Base-by-base conservation (phyloP, 441 rosid genomes). In the Mallotus repandus region DNA sequence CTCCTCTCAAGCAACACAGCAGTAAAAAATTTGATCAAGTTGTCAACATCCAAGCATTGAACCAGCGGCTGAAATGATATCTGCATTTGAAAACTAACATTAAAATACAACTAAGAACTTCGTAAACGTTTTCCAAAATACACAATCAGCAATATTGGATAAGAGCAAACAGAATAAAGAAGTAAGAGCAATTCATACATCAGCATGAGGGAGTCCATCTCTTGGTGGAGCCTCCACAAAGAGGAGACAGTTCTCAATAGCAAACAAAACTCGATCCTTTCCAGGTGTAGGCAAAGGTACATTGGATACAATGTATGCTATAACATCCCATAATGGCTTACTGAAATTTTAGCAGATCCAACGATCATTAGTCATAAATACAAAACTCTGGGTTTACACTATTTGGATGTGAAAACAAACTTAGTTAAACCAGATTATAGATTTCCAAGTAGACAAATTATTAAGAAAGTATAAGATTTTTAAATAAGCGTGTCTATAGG, bases 211-310 rank as follows among this genome's bases (percentile, higher is more conserved):
- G 50, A 96, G 91, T 62, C 96, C 89, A 78, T 89, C 91, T 83
- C 87, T 95, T 29, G 96, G 92, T 65, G 99, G 99, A 86, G 96
- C 89, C 80, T 92, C 99, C 73, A 84, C 94, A 22, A 92, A 86
- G 75, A 96, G 99, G 80, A 93, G 75, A 83, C 87, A 86, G 76
- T 88, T 96, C 84, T 92, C 98, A 55, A 94, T 85, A 74, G 98
- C 86, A 87, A 92, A 93, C 81, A 96, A 85, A 79, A 94, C 88
- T 61, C 98, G 82, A 74, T 96, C 97, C 82, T 87, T 91, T 80
- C 98, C 99, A 58, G 98, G 96, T 78, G 91, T 90, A 29, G 98
- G 98, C 88, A 96, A 77, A 71, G 98, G 97, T 66, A 96, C 98
- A 76, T 87, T 89, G 65, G 92, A 86, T 53, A 93, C 92, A 83